A percentile compares a stretch with the other conserved stretches of the same genome.
Conservation (phyloP, 495 filamentous ascomycete species). For the Aspergillus campestris region DNA sequence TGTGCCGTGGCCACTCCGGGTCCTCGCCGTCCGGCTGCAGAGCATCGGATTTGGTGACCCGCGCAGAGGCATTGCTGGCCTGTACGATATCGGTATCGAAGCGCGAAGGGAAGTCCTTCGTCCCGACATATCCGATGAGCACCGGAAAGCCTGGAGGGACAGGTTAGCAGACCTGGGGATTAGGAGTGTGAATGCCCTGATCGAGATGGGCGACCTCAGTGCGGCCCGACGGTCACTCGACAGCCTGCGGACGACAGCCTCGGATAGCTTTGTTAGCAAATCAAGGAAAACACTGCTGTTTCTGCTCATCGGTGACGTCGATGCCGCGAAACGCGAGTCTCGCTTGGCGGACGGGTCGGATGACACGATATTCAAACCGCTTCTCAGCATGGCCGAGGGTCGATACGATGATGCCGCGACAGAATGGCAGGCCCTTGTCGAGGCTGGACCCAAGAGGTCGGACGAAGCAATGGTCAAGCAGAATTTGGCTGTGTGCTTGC, state of each 20-base stretch:
- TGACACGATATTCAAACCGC: conserved; percentile 44
- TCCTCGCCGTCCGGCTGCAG: conserved; percentile 74
- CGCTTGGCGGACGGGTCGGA: conserved; percentile 13
- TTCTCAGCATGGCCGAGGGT: conserved; percentile 73
- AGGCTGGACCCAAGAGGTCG: conserved; percentile 18
- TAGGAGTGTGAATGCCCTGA: conserved; percentile 65
- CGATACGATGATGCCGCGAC: conserved; percentile 53
- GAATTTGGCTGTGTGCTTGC: conserved; percentile 72
- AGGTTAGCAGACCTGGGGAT: conserved; percentile 69
- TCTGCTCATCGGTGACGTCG: conserved; percentile 67
- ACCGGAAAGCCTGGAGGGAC: conserved; percentile 54
- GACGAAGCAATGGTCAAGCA: conserved; percentile 51
- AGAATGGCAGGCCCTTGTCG: conserved; percentile 53
- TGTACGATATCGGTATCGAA: conserved; percentile 81
- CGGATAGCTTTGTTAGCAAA: conserved; percentile 26
- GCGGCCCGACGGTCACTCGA: conserved; percentile 64
- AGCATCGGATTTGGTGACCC: conserved; percentile 76
- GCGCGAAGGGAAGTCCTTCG: conserved; percentile 48
- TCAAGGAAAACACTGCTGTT: conserved; percentile 56
- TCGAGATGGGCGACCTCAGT: conserved; percentile 86
- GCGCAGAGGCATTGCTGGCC: conserved; percentile 73
- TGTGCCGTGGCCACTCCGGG: conserved; percentile 79
- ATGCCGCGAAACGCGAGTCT: conserved; percentile 48
- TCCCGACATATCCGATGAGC: conserved; percentile 18
- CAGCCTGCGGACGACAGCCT: conserved; percentile 26